phyloP scores from a whole-genome alignment of 805 yeast species.

The Hanseniaspora nectarophila region DNA sequence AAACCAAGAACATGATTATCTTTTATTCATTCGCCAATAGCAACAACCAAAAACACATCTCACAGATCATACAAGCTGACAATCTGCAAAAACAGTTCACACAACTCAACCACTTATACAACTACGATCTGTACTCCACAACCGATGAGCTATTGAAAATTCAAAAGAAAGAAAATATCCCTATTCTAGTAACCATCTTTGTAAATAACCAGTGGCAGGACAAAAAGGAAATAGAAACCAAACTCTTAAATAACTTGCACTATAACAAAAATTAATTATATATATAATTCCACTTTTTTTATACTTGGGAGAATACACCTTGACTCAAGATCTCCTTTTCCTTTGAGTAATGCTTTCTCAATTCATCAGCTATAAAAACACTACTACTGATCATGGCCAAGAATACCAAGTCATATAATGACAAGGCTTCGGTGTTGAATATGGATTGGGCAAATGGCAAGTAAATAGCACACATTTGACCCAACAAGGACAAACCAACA shows the following conservation, averaged over 20 bases:
- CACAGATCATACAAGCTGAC: conserved; percentile 3
- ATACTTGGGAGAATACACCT: conserved; percentile 14
- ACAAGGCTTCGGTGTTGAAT: conserved; percentile 88
- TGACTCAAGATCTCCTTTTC: conserved; percentile 1
- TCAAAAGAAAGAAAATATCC: conserved; percentile 5
- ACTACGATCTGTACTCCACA: conserved; percentile 1
- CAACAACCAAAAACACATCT: conserved; percentile 11
- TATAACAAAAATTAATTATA: conserved; percentile 5
- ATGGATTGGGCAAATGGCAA: conserved; percentile 83
- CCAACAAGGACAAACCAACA: conserved; percentile 73
- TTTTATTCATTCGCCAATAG: conserved; percentile 10
- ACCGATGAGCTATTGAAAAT: conserved; percentile 5
- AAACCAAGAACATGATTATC: not conserved
- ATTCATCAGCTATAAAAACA: conserved; percentile 78
- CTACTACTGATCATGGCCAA: conserved; percentile 57
- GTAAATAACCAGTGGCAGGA: not conserved
- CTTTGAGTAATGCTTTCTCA: conserved; percentile 40
- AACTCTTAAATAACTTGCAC: not conserved
- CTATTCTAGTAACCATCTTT: conserved; percentile 11
- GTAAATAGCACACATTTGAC: conserved; percentile 88
- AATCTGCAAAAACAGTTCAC: not conserved
- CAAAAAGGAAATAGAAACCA: not conserved
- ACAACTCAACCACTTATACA: conserved; percentile 7
- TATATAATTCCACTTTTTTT: not conserved
- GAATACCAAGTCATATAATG: conserved; percentile 54